A percentile compares a stretch with the other conserved stretches of the same genome.
Evolutionary conservation across 306 rosid genomes (phyloP).

Genomic region (Vachellia pachyceras): DNA sequence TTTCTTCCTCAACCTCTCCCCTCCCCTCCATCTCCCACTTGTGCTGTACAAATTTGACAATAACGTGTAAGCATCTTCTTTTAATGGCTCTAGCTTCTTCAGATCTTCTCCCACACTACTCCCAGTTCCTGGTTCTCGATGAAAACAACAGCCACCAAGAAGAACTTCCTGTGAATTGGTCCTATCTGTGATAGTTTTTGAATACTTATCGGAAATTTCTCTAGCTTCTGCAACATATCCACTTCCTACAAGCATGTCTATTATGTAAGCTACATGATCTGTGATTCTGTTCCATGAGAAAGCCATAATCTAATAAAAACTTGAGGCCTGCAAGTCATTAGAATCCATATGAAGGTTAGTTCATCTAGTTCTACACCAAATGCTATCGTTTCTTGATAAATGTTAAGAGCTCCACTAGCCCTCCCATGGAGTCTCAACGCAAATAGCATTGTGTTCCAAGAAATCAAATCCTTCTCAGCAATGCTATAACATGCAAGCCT

Average conservation of each 20-base stretch:
- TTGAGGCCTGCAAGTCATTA: slow-evolving; percentile 77
- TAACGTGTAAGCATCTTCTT: slow-evolving; percentile 68
- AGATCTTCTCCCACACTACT: slow-evolving; percentile 56
- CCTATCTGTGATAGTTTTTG: slow-evolving; percentile 35
- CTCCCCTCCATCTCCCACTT: slow-evolving; percentile 78
- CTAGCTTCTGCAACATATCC: slow-evolving; percentile 72
- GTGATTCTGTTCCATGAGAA: slow-evolving; percentile 56
- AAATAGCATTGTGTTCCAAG: slow-evolving; percentile 85
- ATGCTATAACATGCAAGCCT: slow-evolving; percentile 52
- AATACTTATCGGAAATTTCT: slow-evolving; percentile 52
- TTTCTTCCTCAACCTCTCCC: slow-evolving; percentile 69
- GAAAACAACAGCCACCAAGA: slow-evolving; percentile 68
- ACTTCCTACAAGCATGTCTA: slow-evolving; percentile 83
- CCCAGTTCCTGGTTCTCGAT: slow-evolving; percentile 58
- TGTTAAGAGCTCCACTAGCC: slow-evolving; percentile 40
- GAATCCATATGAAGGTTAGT: slow-evolving; percentile 76
- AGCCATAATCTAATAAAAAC: slow-evolving; percentile 60
- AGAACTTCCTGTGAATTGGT: slow-evolving; percentile 56
- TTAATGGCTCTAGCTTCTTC: slow-evolving; percentile 56
- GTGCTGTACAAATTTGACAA: slow-evolving; percentile 76
- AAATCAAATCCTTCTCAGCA: slow-evolving; percentile 62
- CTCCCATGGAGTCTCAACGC: slow-evolving; percentile 72
- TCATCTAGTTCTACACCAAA: slow-evolving; percentile 67
- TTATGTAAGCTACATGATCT: slow-evolving; percentile 81
- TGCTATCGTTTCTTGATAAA: slow-evolving; percentile 46